Percentiles rank a stretch among this genome's conserved stretches.
phyloP scores from a whole-genome alignment of 805 yeast species.

The Nakazawaea siamensis region DNA sequence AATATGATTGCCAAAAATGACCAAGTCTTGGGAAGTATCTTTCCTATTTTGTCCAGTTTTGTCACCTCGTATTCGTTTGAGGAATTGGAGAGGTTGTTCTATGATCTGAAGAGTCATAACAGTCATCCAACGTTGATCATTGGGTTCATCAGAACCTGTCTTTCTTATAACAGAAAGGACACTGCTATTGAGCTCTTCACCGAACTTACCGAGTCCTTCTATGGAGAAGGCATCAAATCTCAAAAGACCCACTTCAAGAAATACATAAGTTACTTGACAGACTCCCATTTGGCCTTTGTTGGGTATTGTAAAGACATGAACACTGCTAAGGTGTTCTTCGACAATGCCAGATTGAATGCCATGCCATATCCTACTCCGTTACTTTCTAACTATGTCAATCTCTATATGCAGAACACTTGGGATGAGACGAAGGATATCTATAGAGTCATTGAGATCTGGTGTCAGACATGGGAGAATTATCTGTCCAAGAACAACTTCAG shows the following conservation, averaged over 20 bases:
- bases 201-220: slow-evolving; percentile 45
- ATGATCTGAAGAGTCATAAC: slow-evolving; percentile 24
- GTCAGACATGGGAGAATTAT: slow-evolving; percentile 48
- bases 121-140: slow-evolving; percentile 44
- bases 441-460: slow-evolving; percentile 55
- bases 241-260: slow-evolving; percentile 17
- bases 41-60: slow-evolving; percentile 60
- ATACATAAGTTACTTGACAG: slow-evolving; percentile 44
- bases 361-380: slow-evolving; percentile 67
- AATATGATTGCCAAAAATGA: slow-evolving; percentile 47
- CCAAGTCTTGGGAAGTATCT: slow-evolving; percentile 57
- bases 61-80: slow-evolving; percentile 31
- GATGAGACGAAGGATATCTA: slow-evolving; percentile 48
- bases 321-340: slow-evolving; percentile 67
- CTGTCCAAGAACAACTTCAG: slow-evolving; percentile 39
- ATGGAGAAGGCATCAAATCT: slow-evolving; percentile 18
- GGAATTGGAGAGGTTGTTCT: slow-evolving; percentile 51
- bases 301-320: slow-evolving; percentile 68
- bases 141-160: slow-evolving; percentile 69
- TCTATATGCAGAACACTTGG: slow-evolving; percentile 55
- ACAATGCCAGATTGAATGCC: slow-evolving; percentile 58
- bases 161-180: slow-evolving; percentile 54
- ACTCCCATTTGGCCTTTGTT: slow-evolving; percentile 70
- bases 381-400: slow-evolving; percentile 67
- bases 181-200: slow-evolving; percentile 61